Evolutionary conservation across 306 rosid species (phyloP), one percentile per base, ranked within the genome.

Genomic region (Acmispon strigosus): DNA sequence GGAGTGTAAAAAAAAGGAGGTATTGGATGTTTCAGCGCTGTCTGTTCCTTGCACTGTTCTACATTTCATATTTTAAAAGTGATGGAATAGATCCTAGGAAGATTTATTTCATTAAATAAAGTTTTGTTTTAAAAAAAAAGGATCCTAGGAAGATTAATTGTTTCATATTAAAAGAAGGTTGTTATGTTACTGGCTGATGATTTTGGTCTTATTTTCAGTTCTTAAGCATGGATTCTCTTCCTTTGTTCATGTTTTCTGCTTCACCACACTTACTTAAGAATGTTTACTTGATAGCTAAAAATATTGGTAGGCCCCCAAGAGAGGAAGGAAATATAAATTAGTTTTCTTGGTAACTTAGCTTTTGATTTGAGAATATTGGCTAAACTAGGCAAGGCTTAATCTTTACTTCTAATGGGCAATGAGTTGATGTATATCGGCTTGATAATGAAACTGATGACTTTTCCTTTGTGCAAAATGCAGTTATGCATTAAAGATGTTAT

Each of bases 1-100:
- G 87, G 97, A 88, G 85, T 93, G 98, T 79, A 93, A 93, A 87
- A 93, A 90, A 81, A 88, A 84, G 66, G 98, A 93, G 98, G 98
- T 93, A 86, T 34, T 44, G 27, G 15, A 75, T 69, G 4, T 65
- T 47, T 66, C 69, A 43, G 6, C 75, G 41, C 50, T n/a, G 16
- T 32, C 15, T 65, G 15, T 74, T 39, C 6, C 17, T 51, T 55
- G 5, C 69, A 18, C 17, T 59, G 18, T 19, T 75, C 14, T 78
- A 7, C 13, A 29, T 58, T 62, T 34, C 55, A 37, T 71, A 58
- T 55, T 43, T 59, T 47, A 54, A 54, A 59, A 66, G 70, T 27
- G 52, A 18, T 22, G 10, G 16, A 42, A 27, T 54, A 42, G 37
- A 37, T 65, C 68, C 11, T 39, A 22, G 29, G 72, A 61, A 66